phyloP scores from a whole-genome alignment of 163 green algal species.

The Scenedesmus sp. region DNA sequence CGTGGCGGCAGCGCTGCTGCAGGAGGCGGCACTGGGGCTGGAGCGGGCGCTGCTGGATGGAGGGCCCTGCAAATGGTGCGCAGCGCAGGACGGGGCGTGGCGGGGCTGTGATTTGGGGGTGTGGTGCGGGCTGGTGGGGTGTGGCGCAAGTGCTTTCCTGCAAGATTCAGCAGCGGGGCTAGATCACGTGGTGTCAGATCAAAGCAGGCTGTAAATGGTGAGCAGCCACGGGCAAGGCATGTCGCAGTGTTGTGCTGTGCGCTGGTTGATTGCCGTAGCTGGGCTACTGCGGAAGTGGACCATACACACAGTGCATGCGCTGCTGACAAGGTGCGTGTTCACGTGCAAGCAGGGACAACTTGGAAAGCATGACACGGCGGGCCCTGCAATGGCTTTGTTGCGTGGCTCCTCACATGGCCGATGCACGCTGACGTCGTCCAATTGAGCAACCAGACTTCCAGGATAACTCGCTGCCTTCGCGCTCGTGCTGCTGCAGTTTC shows the following conservation, averaged over 20 bases:
- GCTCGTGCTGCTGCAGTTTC: constrained; percentile 25
- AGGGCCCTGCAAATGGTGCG: constrained; percentile 24
- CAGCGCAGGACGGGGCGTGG: background rate
- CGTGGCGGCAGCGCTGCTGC: constrained; percentile 39
- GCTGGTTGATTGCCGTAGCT: too few relatives aligned
- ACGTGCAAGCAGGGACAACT: too few relatives aligned
- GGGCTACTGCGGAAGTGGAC: too few relatives aligned
- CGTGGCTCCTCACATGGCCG: background rate
- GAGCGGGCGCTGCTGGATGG: constrained; percentile 54
- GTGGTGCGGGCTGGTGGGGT: too few relatives aligned
- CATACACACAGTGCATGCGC: too few relatives aligned
- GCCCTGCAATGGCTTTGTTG: background rate
- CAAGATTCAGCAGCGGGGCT: background rate
- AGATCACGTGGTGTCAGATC: constrained; percentile 41
- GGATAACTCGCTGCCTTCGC: background rate
- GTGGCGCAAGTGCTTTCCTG: constrained; percentile 39
- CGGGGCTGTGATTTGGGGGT: background rate
- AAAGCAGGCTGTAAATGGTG: constrained; percentile 15
- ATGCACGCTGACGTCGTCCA: background rate
- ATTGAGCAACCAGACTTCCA: background rate
- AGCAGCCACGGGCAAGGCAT: too few relatives aligned
- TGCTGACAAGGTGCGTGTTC: too few relatives aligned
- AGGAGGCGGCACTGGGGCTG: constrained; percentile 11
- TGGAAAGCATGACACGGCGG: too few relatives aligned
- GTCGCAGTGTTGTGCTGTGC: too few relatives aligned